Conservation (phyloP, 257 asterid genomes). For the Eustoma russellianum region DNA sequence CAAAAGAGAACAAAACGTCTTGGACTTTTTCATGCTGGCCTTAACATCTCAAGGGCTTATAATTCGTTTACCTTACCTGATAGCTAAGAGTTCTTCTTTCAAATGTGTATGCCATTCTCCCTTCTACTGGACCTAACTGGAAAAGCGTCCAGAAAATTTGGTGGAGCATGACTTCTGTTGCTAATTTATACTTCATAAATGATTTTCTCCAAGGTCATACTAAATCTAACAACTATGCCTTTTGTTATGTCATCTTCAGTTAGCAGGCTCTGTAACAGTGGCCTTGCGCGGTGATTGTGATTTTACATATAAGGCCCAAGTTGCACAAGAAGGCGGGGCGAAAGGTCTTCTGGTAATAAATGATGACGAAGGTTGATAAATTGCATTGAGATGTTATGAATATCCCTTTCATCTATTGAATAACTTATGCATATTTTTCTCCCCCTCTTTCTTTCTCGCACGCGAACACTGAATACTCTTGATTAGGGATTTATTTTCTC, state of each 20-base stretch:
- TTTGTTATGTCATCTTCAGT: constrained; percentile 36
- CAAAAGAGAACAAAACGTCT: no score
- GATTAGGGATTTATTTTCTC: no score
- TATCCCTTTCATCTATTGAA: no score
- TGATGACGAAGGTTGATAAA: constrained; percentile 58
- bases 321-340: constrained; percentile 83
- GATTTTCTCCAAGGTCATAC: not conserved
- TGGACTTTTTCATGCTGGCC: no score
- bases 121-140: no score
- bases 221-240: not conserved
- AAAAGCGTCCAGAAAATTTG: no score
- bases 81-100: no score
- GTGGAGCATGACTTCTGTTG: not conserved
- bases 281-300: constrained; percentile 83
- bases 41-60: no score
- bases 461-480: no score
- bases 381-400: not conserved
- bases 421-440: no score
- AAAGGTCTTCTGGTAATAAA: constrained; percentile 69
- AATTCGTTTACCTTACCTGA: no score
- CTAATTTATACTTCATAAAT: not conserved
- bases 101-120: no score
- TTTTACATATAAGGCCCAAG: constrained; percentile 65
- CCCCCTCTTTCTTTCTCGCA: not conserved
- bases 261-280: constrained; percentile 60